These are phyloP conservation scores for Meripilus lineatus DNA, from an alignment of 1,284 basidiomycete species.

Conservation along the genomic window DNA sequence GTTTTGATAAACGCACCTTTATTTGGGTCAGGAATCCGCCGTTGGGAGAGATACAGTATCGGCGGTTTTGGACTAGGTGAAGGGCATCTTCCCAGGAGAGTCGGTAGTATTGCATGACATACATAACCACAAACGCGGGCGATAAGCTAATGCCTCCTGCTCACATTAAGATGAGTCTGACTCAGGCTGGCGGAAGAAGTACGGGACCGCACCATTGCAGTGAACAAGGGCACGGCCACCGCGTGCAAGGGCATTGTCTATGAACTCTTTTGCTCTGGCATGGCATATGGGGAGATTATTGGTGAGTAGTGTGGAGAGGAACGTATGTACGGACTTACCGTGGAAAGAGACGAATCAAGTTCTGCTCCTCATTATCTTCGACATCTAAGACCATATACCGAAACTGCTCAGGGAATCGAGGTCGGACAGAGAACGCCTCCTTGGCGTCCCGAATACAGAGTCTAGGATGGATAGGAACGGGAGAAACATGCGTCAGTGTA, in stretches of 20 bases:
- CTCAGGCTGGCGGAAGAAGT: background rate
- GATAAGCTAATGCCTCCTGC: conserved; percentile 84
- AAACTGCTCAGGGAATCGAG: conserved; percentile 81
- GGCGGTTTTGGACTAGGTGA: conserved; percentile 80
- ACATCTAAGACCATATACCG: conserved; percentile 82
- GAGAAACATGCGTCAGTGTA: background rate
- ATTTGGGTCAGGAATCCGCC: conserved; percentile 85
- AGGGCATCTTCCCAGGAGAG: conserved; percentile 83
- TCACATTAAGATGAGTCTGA: background rate
- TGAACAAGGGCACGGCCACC: conserved; percentile 85
- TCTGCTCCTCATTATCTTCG: conserved; percentile 87
- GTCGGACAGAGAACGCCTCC: conserved; percentile 83
- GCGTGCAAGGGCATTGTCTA: conserved; percentile 61
- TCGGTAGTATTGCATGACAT: conserved; percentile 81
- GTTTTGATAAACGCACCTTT: conserved; percentile 48
- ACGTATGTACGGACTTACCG: conserved; percentile 37
- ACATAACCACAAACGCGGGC: conserved; percentile 88
- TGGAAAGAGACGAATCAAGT: conserved; percentile 82
- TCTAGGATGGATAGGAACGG: conserved; percentile 36
- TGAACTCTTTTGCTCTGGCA: conserved; percentile 73
- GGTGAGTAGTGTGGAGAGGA: background rate
- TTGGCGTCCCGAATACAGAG: conserved; percentile 85
- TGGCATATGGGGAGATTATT: background rate
- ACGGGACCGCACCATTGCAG: conserved; percentile 81
- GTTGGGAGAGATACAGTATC: conserved; percentile 88